Evolutionary conservation across 2,329 filamentous ascomycete species (phyloP), one percentile per base, ranked within the genome.

Genomic region (Cladosporium colombiae): DNA sequence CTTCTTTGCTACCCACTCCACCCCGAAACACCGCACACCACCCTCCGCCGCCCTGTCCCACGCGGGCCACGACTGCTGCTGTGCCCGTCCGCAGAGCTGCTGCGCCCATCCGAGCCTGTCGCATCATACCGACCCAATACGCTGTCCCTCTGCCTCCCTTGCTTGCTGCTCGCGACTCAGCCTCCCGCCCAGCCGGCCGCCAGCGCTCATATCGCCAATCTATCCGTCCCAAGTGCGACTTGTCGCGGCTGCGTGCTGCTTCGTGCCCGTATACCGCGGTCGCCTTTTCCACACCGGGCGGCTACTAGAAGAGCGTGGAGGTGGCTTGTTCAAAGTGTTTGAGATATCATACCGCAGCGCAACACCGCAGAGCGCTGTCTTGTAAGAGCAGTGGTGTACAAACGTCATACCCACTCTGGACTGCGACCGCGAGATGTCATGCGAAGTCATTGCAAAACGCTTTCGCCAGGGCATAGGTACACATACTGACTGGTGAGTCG

Each of bases 401-500:
- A 50, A 18, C 49, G 35, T 56, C 35, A 58, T 49, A 65, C 57
- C 59, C 62, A n/a, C 35, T 33, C 44, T 56, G 61, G 49, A 44
- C 50, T 52, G 61, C 35, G 21, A 46, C 35, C 61, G 61, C 68
- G 68, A 65, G 59, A 76, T 76, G 74, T 74, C 71, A 72, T 72
- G 71, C 71, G 72, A 67, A 68, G 68, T 68, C 46, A 67, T 70
- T 66, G 68, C 69, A 68, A 70, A 74, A 62, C 70, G 69, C 67
- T 70, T 72, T 74, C 74, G 73, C 70, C 76, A 72, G 73, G 75
- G 76, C 68, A 75, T 77, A 70, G 76, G 74, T 68, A 76, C 73
- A 63, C 70, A 68, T 68, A 72, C 70, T 58, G 65, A 68, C 65
- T 70, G 70, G 72, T 76, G 73, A 77, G 65, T 67, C 66, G 53